Base-by-base conservation (phyloP, 164 flowering plant species). In the Cinnamomum chago region DNA sequence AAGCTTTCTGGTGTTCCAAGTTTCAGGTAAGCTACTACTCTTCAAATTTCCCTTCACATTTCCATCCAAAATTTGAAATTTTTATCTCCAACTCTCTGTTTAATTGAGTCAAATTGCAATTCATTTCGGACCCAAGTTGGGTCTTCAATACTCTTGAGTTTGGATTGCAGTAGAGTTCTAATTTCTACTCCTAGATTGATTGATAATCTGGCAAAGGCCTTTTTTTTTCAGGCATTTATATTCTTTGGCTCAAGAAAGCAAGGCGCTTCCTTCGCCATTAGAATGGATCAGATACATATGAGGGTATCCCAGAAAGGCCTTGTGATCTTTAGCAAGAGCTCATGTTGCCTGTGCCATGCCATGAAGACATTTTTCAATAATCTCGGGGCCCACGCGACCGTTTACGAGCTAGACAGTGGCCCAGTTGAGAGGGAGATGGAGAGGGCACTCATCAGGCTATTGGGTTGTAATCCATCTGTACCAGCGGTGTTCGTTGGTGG, bases 281-380 rank as follows among this genome's bases (percentile, higher is more conserved):
- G 27, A 24, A 86, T 87, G 89, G 88, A 87, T 62, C 72, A 79
- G 24, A 79, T 85, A 2, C 72, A 50, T 47, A 84, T 76, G 35
- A 47, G 84, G 75, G 86, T 83, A 14, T 82, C 88, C 4, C 86
- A 86, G 24, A 84, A 82, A 77, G 88, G 89, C 10, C 88, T 92
- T 80, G 94, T 92, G 33, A 85, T 92, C 14, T 88, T 92, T 79
- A 89, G 94, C 83, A 33, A 76, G 12, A 92, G 97, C 78, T 81
- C 79, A 0, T 92, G 97, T 75, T 92, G 92, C 78, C 90, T 92
- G 97, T 76, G 82, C 76, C 88, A 88, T 79, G 81, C 89, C 62
- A 85, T 85, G 15, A 82, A 85, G 83, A 79, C 82, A 68, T 47
- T 86, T 70, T 88, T 86, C 73, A 78, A 82, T 62, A 88, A 86